Base-by-base conservation (phyloP, 352 stramenopile genomes). In the Pythium plurisporium region DNA sequence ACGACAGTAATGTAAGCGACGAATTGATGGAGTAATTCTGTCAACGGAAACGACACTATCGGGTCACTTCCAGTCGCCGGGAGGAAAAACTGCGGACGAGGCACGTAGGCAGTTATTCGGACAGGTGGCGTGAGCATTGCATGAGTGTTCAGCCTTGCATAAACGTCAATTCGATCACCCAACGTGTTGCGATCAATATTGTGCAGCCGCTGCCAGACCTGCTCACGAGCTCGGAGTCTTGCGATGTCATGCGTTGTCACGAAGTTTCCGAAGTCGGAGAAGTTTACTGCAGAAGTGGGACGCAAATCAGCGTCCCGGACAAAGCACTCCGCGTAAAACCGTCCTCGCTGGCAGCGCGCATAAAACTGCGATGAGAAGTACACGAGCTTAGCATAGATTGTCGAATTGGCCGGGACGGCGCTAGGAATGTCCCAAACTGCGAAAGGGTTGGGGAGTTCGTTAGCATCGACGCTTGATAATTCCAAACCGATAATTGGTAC, bases 1-100 rank as follows among this genome's bases (percentile, higher is more conserved):
- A 26, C 53, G 20, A 86, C 67, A 2, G 56, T 55, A 25, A 89
- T 52, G 11, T 64, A 74, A 19, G 62, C 27, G 1, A 67, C 17
- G 22, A 37, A 62, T 2, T 58, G 22, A n/a, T 72, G 40, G 17
- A 72, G 38, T 33, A 81, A 26, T 29, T 86, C 70, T 8, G 76
- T 82, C 14, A 84, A 19, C 2, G 46, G 31, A 47, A 89, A 86
- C 9, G 25, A 5, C 8, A 57, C 14, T 10, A 19, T 43, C 14
- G 5, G 63, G 41, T 27, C 19, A 27, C 26, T 31, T 8, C 41
- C 29, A 15, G 30, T 23, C 40, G n/a, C n/a, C n/a, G 19, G 22
- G 27, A 43, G 20, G 49, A 66, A 47, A 23, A 65, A 59, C 3
- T 20, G 20, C 33, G 76, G 70, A 10, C 74, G 76, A 23, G 70